Percentiles rank a stretch among this genome's conserved stretches.
Conservation (phyloP, 306 rosid species). For the Astragalus glycyphyllos region DNA sequence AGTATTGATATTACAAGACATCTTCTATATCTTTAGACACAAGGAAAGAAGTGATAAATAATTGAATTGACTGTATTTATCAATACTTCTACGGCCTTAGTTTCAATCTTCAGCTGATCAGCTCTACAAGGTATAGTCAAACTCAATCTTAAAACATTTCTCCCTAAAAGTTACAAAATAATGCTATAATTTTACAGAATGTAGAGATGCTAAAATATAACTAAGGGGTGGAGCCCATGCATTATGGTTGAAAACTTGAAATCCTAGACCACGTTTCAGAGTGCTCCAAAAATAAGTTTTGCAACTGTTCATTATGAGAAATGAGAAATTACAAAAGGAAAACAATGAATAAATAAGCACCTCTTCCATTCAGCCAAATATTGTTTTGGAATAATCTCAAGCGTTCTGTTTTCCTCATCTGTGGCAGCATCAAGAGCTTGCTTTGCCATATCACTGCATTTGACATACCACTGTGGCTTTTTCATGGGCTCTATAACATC, state of each 20-base stretch:
- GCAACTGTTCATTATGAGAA: constrained; percentile 13
- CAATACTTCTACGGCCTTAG: too few relatives aligned
- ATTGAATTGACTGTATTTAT: too few relatives aligned
- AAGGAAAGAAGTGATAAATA: constrained; percentile 7
- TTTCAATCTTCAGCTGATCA: too few relatives aligned
- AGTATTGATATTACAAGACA: constrained; percentile 5
- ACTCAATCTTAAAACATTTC: constrained; percentile 16
- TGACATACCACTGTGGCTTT: constrained; percentile 95
- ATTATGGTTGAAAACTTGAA: constrained; percentile 15
- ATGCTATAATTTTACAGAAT: constrained; percentile 8
- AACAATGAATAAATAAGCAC: constrained; percentile 40
- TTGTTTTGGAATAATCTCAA: constrained; percentile 83
- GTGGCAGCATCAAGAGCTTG: constrained; percentile 77
- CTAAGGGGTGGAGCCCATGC: background rate
- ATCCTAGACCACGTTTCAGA: constrained; percentile 35
- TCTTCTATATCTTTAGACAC: background rate
- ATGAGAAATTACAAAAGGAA: constrained; percentile 21
- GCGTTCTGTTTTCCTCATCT: constrained; percentile 61
- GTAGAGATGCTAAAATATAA: constrained; percentile 10
- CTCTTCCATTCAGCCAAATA: too few relatives aligned
- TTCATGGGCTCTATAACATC: constrained; percentile 95
- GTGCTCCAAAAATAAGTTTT: constrained; percentile 3
- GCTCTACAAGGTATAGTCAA: constrained; percentile 3
- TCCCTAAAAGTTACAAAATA: constrained; percentile 20
- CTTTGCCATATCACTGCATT: constrained; percentile 67